Base-by-base conservation (phyloP, 371 early-diverging fungal species). In the Mortierella sp. region DNA sequence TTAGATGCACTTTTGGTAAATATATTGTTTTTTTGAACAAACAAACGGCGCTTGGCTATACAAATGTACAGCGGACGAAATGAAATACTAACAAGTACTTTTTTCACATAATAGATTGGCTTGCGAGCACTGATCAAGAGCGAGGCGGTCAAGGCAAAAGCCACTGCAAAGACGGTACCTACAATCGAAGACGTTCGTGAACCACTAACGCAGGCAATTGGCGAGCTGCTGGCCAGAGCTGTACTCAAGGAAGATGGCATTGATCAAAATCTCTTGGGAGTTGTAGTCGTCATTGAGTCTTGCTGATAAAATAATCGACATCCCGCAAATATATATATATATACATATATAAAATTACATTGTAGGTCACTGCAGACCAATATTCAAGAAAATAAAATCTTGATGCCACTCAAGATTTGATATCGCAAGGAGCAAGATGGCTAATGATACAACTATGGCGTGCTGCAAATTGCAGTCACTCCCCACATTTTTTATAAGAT, bases 1-100 rank as follows among this genome's bases (percentile, higher is more conserved):
- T 20, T 75, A 18, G 75, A 71, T 18, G 80, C 75, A 12, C 55
- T 79, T 32, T 49, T 79, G 67, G 80, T 79, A 74, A 49, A 58
- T 55, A 5, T 18, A 3, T 35, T 35, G 35, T 35, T 35, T 35
- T 35, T 35, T 35, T 35, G 6, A 8, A 35, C 35, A 35, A 35
- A 5, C 35, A 35, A 35, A 35, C 6, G 35, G 35, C 0, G 35
- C 6, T 35, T 35, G 35, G 35, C 35, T 35, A 35, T 5, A 35
- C 35, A 35, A 35, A 35, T 6, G 35, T 2, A 35, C 35, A 3
- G 35, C 20, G 16, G 52, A 32, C 1, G 2, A 26, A 37, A 9
- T 37, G 8, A 14, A 0, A 8, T 59, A 57, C 22, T 58, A 58
- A 58, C 32, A 30, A 3, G 28, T 43, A 22, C 45, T 16, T 14